phyloP scores from a whole-genome alignment of 2,329 filamentous ascomycete genomes.

The Didymellaceae sp. region DNA sequence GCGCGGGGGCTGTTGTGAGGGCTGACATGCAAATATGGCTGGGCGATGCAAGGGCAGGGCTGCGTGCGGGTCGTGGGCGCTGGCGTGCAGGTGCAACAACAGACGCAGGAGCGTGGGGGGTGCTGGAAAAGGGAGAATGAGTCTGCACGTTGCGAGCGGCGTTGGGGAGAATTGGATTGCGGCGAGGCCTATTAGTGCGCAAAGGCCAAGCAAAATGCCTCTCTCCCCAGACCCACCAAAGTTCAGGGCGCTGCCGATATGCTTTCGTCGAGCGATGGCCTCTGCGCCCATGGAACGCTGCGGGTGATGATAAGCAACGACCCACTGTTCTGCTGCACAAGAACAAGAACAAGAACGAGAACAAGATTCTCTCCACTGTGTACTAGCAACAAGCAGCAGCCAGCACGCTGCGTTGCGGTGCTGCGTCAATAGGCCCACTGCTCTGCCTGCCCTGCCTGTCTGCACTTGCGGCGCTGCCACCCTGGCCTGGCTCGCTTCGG shows the following conservation, averaged over 20 bases:
- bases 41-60: slow-evolving; percentile 17
- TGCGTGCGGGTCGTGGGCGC: background rate
- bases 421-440: slow-evolving; percentile 6
- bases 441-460: no score
- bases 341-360: no score
- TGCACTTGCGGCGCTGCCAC: background rate
- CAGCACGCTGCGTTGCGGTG: background rate
- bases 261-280: slow-evolving; percentile 8
- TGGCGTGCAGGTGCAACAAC: slow-evolving; percentile 2
- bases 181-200: slow-evolving; percentile 15
- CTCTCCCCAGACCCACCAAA: slow-evolving; percentile 1
- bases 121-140: slow-evolving; percentile 16
- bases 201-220: slow-evolving; percentile 13
- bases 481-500: background rate
- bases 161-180: slow-evolving; percentile 14
- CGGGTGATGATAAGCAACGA: slow-evolving; percentile 9
- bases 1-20: slow-evolving; percentile 19
- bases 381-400: no score
- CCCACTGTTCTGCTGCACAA: slow-evolving; percentile 4
- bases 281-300: slow-evolving; percentile 13
- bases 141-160: slow-evolving; percentile 17
- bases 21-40: slow-evolving; percentile 15
- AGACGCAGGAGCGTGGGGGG: slow-evolving; percentile 10
- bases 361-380: no score
- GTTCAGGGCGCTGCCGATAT: slow-evolving; percentile 9